Evolutionary conservation across 257 asterid genomes (phyloP).

Genomic region (Lavandula angustifolia): DNA sequence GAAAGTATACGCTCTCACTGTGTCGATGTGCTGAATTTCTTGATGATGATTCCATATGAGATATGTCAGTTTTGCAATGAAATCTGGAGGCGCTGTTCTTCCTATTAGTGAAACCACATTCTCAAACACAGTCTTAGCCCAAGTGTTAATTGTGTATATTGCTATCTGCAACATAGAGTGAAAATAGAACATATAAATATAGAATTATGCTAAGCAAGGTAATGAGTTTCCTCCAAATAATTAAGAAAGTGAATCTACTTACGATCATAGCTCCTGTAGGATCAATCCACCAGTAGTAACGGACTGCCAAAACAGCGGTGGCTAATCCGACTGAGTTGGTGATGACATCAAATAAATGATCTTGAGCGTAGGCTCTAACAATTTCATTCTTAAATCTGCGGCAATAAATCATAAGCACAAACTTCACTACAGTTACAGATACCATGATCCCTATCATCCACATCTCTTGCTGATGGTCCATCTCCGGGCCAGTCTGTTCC

Average conservation of each 20-base stretch:
- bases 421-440: slow-evolving; percentile 79
- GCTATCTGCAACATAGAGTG: slow-evolving; percentile 57
- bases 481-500: slow-evolving; percentile 57
- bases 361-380: slow-evolving; percentile 87
- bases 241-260: slow-evolving; percentile 33
- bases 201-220: not conserved
- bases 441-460: slow-evolving; percentile 97
- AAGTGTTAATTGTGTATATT: slow-evolving; percentile 75
- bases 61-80: slow-evolving; percentile 70
- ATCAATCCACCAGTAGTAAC: slow-evolving; percentile 91
- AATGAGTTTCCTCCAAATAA: not conserved
- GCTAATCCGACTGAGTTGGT: slow-evolving; percentile 82
- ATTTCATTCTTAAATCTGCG: slow-evolving; percentile 79
- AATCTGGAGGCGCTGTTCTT: slow-evolving; percentile 95
- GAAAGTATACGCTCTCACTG: slow-evolving; percentile 82
- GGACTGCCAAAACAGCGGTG: slow-evolving; percentile 74
- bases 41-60: slow-evolving; percentile 85
- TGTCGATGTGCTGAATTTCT: slow-evolving; percentile 78
- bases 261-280: slow-evolving; percentile 86
- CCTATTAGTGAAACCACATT: slow-evolving; percentile 82
- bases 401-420: slow-evolving; percentile 74
- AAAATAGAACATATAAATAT: too few species aligned
- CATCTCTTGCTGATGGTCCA: slow-evolving; percentile 63
- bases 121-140: slow-evolving; percentile 87
- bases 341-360: slow-evolving; percentile 83